phyloP scores from a whole-genome alignment of 805 yeast genomes.

The Wickerhamomyces sydowiorum region DNA sequence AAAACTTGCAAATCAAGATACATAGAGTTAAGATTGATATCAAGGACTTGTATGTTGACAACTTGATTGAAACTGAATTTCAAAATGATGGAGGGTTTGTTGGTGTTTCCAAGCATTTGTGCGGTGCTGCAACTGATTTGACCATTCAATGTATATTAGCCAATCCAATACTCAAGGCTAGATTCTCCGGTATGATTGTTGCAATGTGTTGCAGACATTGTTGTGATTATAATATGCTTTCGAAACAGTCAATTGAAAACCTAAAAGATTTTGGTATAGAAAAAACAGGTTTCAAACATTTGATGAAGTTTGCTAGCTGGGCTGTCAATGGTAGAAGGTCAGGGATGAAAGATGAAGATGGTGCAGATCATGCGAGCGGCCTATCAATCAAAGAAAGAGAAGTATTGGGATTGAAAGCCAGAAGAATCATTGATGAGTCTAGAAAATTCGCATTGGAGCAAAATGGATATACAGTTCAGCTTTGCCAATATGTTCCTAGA shows the following conservation, averaged over 20 bases:
- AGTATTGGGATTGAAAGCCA: slow-evolving; percentile 56
- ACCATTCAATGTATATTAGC: slow-evolving; percentile 61
- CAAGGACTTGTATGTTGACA: slow-evolving; percentile 58
- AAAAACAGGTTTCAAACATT: slow-evolving; percentile 34
- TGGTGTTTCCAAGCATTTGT: slow-evolving; percentile 80
- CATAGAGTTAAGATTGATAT: slow-evolving; percentile 68
- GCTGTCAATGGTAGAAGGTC: slow-evolving; percentile 69
- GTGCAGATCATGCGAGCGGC: slow-evolving; percentile 40
- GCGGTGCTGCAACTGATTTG: slow-evolving; percentile 92
- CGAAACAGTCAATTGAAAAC: slow-evolving; percentile 19
- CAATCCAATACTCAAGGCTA: slow-evolving; percentile 22
- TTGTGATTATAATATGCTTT: slow-evolving; percentile 57
- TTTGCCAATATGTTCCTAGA: slow-evolving; percentile 53
- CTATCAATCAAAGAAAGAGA: slow-evolving; percentile 45
- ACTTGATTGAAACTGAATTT: slow-evolving; percentile 30
- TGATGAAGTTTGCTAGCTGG: slow-evolving; percentile 77
- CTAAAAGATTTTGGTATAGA: slow-evolving; percentile 21
- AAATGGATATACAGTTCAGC: slow-evolving; percentile 35
- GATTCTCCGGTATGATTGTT: slow-evolving; percentile 56
- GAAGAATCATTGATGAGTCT: slow-evolving; percentile 72
- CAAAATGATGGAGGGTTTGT: slow-evolving; percentile 27
- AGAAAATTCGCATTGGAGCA: slow-evolving; percentile 44
- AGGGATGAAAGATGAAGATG: slow-evolving; percentile 32
- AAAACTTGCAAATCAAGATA: slow-evolving; percentile 25
- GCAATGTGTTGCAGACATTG: slow-evolving; percentile 95